Evolutionary conservation across 2,329 filamentous ascomycete genomes (phyloP).

Genomic region (Trichothecium roseum): DNA sequence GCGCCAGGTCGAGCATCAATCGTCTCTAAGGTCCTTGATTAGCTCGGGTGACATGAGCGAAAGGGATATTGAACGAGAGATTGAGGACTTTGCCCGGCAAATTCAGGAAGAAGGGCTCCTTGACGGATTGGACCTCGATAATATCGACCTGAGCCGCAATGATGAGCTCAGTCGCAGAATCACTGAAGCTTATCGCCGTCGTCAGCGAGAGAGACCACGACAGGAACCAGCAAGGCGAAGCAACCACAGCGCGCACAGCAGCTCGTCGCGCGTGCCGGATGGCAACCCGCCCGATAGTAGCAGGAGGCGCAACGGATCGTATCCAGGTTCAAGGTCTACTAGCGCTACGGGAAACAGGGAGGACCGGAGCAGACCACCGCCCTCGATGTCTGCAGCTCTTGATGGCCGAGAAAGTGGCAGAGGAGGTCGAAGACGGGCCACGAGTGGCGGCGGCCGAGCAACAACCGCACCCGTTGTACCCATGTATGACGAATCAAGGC

Average conservation of each 20-base stretch:
- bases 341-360: constrained; percentile 33
- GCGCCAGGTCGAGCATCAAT: constrained; percentile 75
- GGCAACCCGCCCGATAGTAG: constrained; percentile 14
- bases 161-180: constrained; percentile 87
- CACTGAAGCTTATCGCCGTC: constrained; percentile 73
- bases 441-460: constrained; percentile 44
- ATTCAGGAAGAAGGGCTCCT: constrained; percentile 80
- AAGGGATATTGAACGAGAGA: constrained; percentile 74
- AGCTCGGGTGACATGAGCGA: constrained; percentile 69
- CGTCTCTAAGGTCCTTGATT: constrained; percentile 75
- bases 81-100: constrained; percentile 80
- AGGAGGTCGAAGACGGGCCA: constrained; percentile 28
- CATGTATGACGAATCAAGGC: constrained; percentile 30
- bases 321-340: constrained; percentile 33
- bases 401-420: constrained; percentile 18
- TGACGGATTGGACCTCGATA: constrained; percentile 81
- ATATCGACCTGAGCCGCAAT: constrained; percentile 73
- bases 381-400: constrained; percentile 15
- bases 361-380: constrained; percentile 41
- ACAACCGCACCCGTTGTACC: constrained; percentile 36
- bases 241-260: constrained; percentile 22
- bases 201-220: constrained; percentile 55
- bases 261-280: constrained; percentile 19
- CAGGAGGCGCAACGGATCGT: constrained; percentile 7
- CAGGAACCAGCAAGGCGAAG: constrained; percentile 35